A percentile compares a stretch with the other conserved stretches of the same genome.
These are phyloP conservation scores for Microascus cirrosus DNA, from an alignment of 2,329 filamentous ascomycete species.

Conservation along the genomic window DNA sequence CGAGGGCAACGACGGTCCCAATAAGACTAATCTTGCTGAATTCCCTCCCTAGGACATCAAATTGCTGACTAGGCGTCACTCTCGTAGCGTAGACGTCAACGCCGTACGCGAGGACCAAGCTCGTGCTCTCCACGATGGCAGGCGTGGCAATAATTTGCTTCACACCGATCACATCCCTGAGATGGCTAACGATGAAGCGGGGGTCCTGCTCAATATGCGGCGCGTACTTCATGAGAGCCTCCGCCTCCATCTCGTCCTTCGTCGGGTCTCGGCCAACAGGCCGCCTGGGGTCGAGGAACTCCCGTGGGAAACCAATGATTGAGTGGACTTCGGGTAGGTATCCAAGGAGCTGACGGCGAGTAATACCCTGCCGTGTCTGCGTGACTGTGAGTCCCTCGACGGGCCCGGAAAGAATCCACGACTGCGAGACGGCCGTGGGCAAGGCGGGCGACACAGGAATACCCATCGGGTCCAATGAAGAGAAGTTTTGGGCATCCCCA, in stretches of 20 bases:
- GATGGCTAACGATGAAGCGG: slow-evolving; percentile 68
- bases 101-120: slow-evolving; percentile 78
- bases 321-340: slow-evolving; percentile 63
- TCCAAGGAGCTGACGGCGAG: slow-evolving; percentile 69
- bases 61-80: slow-evolving; percentile 76
- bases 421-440: slow-evolving; percentile 68
- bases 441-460: slow-evolving; percentile 42
- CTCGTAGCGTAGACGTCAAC: slow-evolving; percentile 81
- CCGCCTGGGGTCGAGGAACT: slow-evolving; percentile 72
- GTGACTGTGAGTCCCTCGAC: slow-evolving; percentile 74
- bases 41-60: slow-evolving; percentile 85
- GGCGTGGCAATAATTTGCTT: slow-evolving; percentile 62
- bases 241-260: slow-evolving; percentile 61
- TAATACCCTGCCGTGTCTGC: slow-evolving; percentile 85
- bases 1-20: slow-evolving; percentile 70
- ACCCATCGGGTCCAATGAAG: slow-evolving; percentile 58
- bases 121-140: slow-evolving; percentile 82
- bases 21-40: slow-evolving; percentile 87
- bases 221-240: slow-evolving; percentile 67
- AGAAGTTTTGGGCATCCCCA: slow-evolving; percentile 59
- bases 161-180: slow-evolving; percentile 70
- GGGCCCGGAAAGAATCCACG: slow-evolving; percentile 70
- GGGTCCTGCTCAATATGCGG: slow-evolving; percentile 77
- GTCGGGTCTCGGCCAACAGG: slow-evolving; percentile 78
- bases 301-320: slow-evolving; percentile 69